Evolutionary conservation across 2,329 filamentous ascomycete genomes (phyloP), one percentile per base, ranked within the genome.

Genomic region (Ophiosphaerella herpotricha): DNA sequence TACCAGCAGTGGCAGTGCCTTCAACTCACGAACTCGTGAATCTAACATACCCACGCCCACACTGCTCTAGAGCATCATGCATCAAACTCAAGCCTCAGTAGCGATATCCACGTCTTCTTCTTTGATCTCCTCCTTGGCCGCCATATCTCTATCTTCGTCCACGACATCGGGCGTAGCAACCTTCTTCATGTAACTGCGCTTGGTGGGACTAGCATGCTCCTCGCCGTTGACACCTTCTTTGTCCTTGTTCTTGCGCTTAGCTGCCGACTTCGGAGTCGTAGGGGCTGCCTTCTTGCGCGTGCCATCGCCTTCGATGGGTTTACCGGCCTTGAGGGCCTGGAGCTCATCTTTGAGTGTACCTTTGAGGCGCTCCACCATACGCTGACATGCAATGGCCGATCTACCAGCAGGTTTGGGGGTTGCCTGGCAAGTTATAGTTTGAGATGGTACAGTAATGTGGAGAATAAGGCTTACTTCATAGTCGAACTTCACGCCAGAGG

Each of bases 301-400:
- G 31, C 26, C 29, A 16, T 11, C 14, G 12, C 31, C 40, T 11
- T 33, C 31, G n/a, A 59, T 44, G 0, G 51, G 43, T 7, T 43
- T 7, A 1, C 61, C 60, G 0, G 39, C 37, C 38, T 55, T 53
- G 2, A 64, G 43, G 21, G 51, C 57, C 13, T 54, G 57, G 2
- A 66, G 50, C 29, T 66, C 60, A 12, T 14, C 41, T 33, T 60
- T 60, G 39, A 54, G 39, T 7, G 49, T 44, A 12, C 3, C 44
- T 46, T 59, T 63, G 33, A 66, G 57, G 2, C 63, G 59, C 1
- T 45, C 41, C 3, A 63, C 9, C 61, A 66, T 66, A 39, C 54
- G 57, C 46, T 64, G 43, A 42, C 63, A 66, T 2, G 63, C 60
- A 38, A 63, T 60, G 14, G 48, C 33, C 18, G 50, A 44, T 39